These are phyloP conservation scores for Tuber calosporum DNA, from an alignment of 495 filamentous ascomycete genomes.

Conservation along the genomic window DNA sequence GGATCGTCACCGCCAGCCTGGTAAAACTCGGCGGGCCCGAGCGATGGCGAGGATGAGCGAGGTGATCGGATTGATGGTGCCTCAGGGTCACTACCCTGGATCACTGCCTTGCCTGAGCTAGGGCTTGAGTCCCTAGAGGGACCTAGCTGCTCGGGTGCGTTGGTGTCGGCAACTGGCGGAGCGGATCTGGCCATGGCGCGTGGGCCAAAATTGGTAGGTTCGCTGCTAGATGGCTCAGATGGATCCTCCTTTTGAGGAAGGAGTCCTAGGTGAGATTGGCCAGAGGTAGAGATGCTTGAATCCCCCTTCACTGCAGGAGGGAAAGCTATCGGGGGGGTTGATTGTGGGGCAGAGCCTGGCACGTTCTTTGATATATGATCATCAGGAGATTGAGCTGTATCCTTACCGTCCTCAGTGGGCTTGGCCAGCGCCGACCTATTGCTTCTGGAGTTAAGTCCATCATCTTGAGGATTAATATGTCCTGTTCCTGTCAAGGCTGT, in stretches of 20 bases:
- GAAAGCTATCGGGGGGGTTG: neutral
- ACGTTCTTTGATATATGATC: neutral
- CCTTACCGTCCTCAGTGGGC: neutral
- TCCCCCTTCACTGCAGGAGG: neutral
- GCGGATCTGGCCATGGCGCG: neutral
- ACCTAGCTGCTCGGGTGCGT: neutral
- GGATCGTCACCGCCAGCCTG: conserved; percentile 13
- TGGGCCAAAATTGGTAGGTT: neutral
- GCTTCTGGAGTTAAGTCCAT: neutral
- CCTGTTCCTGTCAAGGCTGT: neutral
- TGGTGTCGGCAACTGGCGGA: neutral
- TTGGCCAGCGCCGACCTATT: neutral
- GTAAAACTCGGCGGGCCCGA: conserved; percentile 7
- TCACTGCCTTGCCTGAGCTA: neutral
- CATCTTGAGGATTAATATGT: neutral
- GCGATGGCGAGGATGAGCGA: conserved; percentile 15
- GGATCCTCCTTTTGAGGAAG: neutral
- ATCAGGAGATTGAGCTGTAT: neutral
- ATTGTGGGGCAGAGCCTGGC: neutral
- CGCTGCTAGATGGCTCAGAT: neutral
- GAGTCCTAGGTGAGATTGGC: neutral
- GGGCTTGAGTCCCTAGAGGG: neutral
- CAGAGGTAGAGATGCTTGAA: neutral
- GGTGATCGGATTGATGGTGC: neutral
- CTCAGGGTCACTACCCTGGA: neutral